Conservation (phyloP, 2,329 filamentous ascomycete genomes). For the Zasmidium cellare region DNA sequence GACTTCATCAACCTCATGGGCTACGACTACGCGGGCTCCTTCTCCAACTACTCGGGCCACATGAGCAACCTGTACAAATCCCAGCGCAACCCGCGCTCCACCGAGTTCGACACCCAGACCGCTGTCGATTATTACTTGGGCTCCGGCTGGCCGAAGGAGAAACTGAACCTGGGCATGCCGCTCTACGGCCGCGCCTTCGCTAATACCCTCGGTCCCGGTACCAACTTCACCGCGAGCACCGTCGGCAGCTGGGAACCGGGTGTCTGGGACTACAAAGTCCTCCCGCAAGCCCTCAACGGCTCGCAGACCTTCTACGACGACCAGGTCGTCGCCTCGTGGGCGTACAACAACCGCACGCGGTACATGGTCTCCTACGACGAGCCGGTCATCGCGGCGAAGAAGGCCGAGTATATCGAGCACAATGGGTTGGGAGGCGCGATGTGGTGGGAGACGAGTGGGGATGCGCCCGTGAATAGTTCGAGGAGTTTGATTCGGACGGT, state of each 20-base stretch:
- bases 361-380: constrained; percentile 77
- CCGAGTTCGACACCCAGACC: constrained; percentile 72
- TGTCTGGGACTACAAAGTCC: constrained; percentile 58
- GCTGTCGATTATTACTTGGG: constrained; percentile 70
- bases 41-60: constrained; percentile 59
- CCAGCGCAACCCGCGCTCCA: constrained; percentile 57
- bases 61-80: constrained; percentile 73
- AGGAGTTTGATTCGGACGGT: constrained; percentile 55
- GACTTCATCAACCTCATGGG: constrained; percentile 53
- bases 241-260: constrained; percentile 80
- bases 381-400: constrained; percentile 62
- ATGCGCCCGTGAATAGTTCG: constrained; percentile 56
- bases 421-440: constrained; percentile 68
- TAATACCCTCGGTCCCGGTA: constrained; percentile 72
- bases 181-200: constrained; percentile 84
- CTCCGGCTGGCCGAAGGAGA: constrained; percentile 59
- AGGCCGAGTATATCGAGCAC: constrained; percentile 68
- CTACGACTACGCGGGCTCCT: constrained; percentile 63
- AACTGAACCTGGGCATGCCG: constrained; percentile 86
- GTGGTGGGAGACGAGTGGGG: constrained; percentile 76
- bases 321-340: constrained; percentile 69
- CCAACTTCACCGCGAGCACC: constrained; percentile 67
- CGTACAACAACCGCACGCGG: constrained; percentile 63
- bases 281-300: constrained; percentile 56
- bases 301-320: constrained; percentile 62